Conservation (phyloP, 768 basidiomycete genomes). For the Heimioporus sp. region DNA sequence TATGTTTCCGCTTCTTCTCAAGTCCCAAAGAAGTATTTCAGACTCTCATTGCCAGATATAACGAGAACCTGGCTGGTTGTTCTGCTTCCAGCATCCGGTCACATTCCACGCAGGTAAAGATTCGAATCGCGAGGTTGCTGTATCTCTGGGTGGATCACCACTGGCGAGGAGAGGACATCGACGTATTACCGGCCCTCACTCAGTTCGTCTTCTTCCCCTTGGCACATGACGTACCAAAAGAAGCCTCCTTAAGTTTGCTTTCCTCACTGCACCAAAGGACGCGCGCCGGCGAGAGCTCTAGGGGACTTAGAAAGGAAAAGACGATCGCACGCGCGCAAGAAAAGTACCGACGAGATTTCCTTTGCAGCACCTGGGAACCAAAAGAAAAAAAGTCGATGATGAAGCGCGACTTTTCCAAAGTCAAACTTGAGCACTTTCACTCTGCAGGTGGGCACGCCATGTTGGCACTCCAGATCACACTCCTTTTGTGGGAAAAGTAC, state of each 20-base stretch:
- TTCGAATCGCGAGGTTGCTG: conserved; percentile 59
- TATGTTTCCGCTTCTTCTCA: conserved; percentile 71
- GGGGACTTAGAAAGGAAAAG: conserved; percentile 26
- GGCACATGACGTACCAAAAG: conserved; percentile 26
- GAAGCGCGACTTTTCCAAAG: conserved; percentile 22
- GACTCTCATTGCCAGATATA: conserved; percentile 49
- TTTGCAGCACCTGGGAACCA: conserved; percentile 26
- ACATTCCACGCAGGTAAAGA: conserved; percentile 48
- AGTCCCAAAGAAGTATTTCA: conserved; percentile 45
- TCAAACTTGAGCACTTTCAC: conserved; percentile 36
- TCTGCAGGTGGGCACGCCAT: conserved; percentile 37
- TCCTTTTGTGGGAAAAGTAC: conserved; percentile 37
- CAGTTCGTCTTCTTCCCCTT: conserved; percentile 33
- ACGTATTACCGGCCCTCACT: conserved; percentile 29
- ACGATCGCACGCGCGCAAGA: conserved; percentile 22
- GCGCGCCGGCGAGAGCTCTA: conserved; percentile 17
- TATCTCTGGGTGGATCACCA: conserved; percentile 71
- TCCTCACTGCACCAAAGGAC: conserved; percentile 30
- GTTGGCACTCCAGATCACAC: conserved; percentile 46
- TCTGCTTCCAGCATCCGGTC: conserved; percentile 34
- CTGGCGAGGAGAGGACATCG: conserved; percentile 55
- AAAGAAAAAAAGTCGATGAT: conserved; percentile 29
- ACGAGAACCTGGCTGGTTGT: conserved; percentile 27
- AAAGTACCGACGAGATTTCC: conserved; percentile 15
- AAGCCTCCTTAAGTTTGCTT: conserved; percentile 27